Conservation (phyloP, 768 basidiomycete species). For the Kwoniella sp. region DNA sequence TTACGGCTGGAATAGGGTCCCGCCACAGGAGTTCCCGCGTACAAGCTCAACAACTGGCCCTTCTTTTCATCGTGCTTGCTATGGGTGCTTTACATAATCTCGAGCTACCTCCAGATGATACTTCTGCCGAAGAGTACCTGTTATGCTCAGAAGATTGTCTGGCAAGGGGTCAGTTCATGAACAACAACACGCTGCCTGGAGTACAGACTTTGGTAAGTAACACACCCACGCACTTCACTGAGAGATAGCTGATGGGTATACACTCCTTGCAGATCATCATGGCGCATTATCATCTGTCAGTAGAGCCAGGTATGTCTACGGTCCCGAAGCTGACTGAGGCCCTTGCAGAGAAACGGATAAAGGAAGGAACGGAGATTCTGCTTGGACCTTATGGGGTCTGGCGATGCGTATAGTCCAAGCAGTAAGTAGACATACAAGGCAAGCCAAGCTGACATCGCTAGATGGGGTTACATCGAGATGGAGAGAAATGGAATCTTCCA, state of each 20-base stretch:
- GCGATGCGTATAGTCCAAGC: constrained; percentile 30
- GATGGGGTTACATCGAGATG: constrained; percentile 30
- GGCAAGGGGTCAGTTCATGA: constrained; percentile 25
- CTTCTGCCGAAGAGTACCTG: constrained; percentile 13
- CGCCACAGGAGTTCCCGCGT: not conserved
- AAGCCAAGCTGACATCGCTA: not conserved
- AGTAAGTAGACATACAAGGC: constrained; percentile 13
- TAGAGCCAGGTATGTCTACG: not conserved
- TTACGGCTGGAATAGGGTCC: not conserved
- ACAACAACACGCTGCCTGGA: constrained; percentile 23
- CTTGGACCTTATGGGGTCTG: constrained; percentile 42
- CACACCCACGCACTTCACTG: not conserved
- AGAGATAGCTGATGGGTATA: not conserved
- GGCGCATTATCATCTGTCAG: constrained; percentile 27
- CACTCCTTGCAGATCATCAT: constrained; percentile 17
- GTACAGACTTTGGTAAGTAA: constrained; percentile 20
- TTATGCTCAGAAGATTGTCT: constrained; percentile 19
- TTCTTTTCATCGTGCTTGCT: constrained; percentile 28
- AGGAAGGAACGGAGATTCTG: constrained; percentile 35
- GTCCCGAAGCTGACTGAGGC: no score
- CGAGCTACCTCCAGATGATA: constrained; percentile 24
- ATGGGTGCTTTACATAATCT: constrained; percentile 32
- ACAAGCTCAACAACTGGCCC: constrained; percentile 18
- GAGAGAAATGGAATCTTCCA: constrained; percentile 24
- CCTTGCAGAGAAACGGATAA: constrained; percentile 25